Percentiles rank a stretch among this genome's conserved stretches.
Conservation (phyloP, 1,284 basidiomycete species). For the Fistulinella staudtii region DNA sequence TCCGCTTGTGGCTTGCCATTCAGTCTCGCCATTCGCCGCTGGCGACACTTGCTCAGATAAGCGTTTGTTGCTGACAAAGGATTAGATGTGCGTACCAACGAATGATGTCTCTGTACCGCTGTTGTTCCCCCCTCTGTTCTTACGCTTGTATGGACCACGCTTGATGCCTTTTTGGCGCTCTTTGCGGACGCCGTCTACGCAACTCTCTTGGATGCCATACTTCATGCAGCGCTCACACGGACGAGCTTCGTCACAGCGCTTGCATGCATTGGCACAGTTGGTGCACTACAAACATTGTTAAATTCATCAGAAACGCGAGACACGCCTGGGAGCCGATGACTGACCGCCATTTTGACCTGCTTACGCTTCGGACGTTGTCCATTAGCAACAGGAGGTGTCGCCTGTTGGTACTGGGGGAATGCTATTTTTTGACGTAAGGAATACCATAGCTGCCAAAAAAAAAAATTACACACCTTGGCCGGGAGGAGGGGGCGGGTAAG, state of each 20-base stretch:
- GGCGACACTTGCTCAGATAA: conserved; percentile 17
- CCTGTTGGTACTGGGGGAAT: conserved; percentile 30
- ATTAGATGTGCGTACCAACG: conserved; percentile 15
- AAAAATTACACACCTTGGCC: conserved; percentile 40
- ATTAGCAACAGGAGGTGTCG: conserved; percentile 23
- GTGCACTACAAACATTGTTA: conserved; percentile 58
- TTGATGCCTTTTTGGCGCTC: conserved; percentile 85
- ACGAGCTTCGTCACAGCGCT: conserved; percentile 76
- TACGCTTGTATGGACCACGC: conserved; percentile 81
- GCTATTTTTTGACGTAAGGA: conserved; percentile 30
- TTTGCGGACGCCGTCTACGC: conserved; percentile 74
- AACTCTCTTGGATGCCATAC: conserved; percentile 68
- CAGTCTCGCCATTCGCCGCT: conserved; percentile 21
- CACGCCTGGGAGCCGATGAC: conserved; percentile 20
- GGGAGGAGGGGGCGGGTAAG: conserved; percentile 44
- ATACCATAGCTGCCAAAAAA: conserved; percentile 3
- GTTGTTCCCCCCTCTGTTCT: conserved; percentile 44
- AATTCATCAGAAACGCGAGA: conserved; percentile 3
- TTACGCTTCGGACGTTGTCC: conserved; percentile 61
- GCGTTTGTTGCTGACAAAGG: conserved; percentile 8
- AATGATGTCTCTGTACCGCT: conserved; percentile 17
- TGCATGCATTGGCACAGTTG: conserved; percentile 82
- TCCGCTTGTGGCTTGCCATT: conserved; percentile 34
- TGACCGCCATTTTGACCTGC: conserved; percentile 86
- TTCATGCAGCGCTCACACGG: conserved; percentile 81